Evolutionary conservation across 371 early-diverging fungal genomes (phyloP), one percentile per base, ranked within the genome.

Genomic region (Nematocida minor): DNA sequence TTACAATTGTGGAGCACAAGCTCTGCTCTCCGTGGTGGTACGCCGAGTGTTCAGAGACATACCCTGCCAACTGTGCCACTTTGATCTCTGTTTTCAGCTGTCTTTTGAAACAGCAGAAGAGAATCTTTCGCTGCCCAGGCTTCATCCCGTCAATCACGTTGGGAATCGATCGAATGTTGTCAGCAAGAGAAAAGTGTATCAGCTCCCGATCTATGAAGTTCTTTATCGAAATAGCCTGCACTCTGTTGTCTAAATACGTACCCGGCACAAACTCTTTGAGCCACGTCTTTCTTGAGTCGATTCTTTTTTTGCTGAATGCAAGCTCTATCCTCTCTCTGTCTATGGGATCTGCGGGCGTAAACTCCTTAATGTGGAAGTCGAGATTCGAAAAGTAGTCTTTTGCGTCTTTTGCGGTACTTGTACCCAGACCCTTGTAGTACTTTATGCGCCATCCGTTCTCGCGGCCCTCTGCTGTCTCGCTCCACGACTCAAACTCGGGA

Each of bases 391-490:
- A 99, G 85, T 98, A 99, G 78, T 91, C 87, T 84, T 92, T 93
- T 25, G 96, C 98, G 81, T 97, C 98, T 27, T 85, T 85, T 22
- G 89, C 85, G 18, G 91, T 91, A 55, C 91, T 91, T 2, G 98
- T 96, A 86, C 98, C 99, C 86, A 99, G 82, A 87, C 99, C 98
- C 90, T 81, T 98, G 87, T 92, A 97, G 89, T 97, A 98, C 85
- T 97, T 97, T 70, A 81, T 66, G 89, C 88, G 38, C 82, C 87
- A 85, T 53, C 71, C 80, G 41, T 87, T 86, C 66, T 67, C 83
- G 20, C 60, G 16, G 0, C 78, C 82, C 54, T 89, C 91, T 2
- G 48, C 34, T 9, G 60, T 48, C 16, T 67, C 77, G 25, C 67
- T 80, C 95, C 97, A 99, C 40, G 82, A 68, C 81, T 94, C 92